Base-by-base conservation (phyloP, 192 early-diverging fungal genomes). In the Mortierella antarctica region DNA sequence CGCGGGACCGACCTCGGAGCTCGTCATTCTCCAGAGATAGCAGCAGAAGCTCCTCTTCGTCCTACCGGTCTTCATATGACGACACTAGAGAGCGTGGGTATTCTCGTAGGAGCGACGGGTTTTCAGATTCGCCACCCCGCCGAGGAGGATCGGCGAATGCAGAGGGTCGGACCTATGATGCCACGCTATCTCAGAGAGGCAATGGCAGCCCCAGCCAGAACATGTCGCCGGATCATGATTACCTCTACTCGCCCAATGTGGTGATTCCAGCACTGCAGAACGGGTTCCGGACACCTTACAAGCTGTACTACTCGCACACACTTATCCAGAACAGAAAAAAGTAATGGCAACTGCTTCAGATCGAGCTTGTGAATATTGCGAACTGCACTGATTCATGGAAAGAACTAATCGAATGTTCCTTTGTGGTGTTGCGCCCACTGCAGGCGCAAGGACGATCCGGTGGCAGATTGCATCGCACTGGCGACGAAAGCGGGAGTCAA, bases 171-270 rank as follows among this genome's bases (percentile, higher is more conserved):
- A 20, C 20, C 17, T 72, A 68, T n/a, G 62, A 80, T 31, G 31
- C 40, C 57, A 68, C 18, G 23, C 13, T 11, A 20, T 65, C 0
- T 59, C 62, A 3, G 21, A 21, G 6, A 50, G 53, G 31, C 15
- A 39, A 48, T 7, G 50, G 62, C 0, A 20, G 23, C 7, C 54
- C 40, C 14, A 57, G 49, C 7, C 63, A 67, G 8, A 58, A 47
- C 48, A 70, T 64, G 54, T 46, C 40, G 5, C 20, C 46, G 9
- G 60, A 80, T 4, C 39, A 62, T 23, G 77, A 80, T 20, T 72
- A 72, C 39, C 42, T 80, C n/a, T 80, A 80, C 31, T 80, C 77
- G 23, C 77, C 77, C 39, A 80, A 71, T 31, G 77, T 80, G 41
- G 65, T 80, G 31, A 40, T 80, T 2, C 59, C 70, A 31, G 77